Base-by-base conservation (phyloP, 352 stramenopile genomes). In the Phytophthora pistaciae region DNA sequence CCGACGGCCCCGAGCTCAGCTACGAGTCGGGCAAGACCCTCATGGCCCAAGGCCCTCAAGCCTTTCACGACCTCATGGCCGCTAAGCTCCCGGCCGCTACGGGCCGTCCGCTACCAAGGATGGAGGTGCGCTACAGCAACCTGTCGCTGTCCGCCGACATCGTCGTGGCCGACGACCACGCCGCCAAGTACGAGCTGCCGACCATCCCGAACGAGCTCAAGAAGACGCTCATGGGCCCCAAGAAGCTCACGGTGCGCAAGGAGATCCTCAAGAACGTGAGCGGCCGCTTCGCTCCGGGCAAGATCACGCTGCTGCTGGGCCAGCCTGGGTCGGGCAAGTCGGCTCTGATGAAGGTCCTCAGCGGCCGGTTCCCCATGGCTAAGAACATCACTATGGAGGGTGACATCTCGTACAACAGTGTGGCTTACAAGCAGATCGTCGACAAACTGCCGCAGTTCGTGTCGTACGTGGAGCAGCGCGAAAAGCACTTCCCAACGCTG, bases 401-500 rank as follows among this genome's bases (percentile, higher is more conserved):
- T 0, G 62, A 56, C 1, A 16, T 63, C 20, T 63, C 62, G 11
- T 68, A 52, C 50, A 68, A 68, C 36, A 68, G 38, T 40, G 64
- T 53, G 0, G n/a, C n/a, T 14, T 70, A 29, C 29, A 38, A 42
- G 31, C 33, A 48, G 38, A 75, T 18, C 54, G 29, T 38, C 20
- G 21, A 55, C 11, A 11, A 75, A 53, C 20, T 68, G 20, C 23
- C 82, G 25, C 79, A 86, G 53, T 74, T 85, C 57, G 53, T 74
- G 21, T 60, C 79, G 13, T 90, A 90, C 66, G 78, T 86, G 25
- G 67, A 64, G 18, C 80, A 90, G 59, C 68, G 59, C 5, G 78
- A 88, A 58, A 79, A 79, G 42, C 82, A 90, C 62, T 85, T 81
- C 27, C 69, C 82, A 1, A 85, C 69, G 11, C 64, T 90, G 10